Evolutionary conservation across 441 rosid genomes (phyloP).

Genomic region (Monsonia emarginata): DNA sequence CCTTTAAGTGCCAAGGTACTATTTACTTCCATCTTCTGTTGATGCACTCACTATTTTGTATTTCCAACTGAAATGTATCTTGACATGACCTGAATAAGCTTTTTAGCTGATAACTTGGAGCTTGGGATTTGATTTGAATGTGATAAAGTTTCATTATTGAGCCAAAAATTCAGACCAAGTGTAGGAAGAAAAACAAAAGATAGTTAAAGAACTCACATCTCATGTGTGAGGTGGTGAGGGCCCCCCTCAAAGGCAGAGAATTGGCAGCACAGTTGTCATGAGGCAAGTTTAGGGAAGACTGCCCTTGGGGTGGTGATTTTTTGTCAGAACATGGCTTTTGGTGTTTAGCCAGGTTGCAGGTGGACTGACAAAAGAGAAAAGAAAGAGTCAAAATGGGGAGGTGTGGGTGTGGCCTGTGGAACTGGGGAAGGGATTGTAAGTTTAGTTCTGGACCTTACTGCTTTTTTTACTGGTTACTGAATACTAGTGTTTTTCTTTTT

Average conservation of each 20-base stretch:
- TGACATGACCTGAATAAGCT: too few relatives aligned
- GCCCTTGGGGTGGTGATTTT: neutral
- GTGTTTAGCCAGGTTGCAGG: constrained; percentile 3
- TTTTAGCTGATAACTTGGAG: neutral
- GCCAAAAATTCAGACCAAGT: neutral
- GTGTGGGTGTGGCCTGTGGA: neutral
- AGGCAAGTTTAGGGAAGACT: neutral
- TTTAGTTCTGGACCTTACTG: neutral
- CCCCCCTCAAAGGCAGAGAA: neutral
- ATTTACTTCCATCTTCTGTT: too few relatives aligned
- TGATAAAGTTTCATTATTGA: neutral
- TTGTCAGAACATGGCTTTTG: constrained; percentile 2
- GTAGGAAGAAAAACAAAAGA: neutral
- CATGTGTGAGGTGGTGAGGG: neutral
- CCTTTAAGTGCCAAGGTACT: too few relatives aligned
- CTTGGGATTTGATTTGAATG: neutral
- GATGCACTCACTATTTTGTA: too few relatives aligned
- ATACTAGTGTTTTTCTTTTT: neutral
- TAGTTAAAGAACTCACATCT: too few relatives aligned
- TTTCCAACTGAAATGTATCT: too few relatives aligned
- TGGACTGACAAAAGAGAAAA: neutral
- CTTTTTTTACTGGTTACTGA: neutral
- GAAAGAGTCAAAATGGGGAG: neutral
- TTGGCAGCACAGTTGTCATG: neutral
- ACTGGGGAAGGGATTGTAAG: neutral